Evolutionary conservation across 176 grass and related monocot genomes (phyloP).

Genomic region (Pharus latifolius): DNA sequence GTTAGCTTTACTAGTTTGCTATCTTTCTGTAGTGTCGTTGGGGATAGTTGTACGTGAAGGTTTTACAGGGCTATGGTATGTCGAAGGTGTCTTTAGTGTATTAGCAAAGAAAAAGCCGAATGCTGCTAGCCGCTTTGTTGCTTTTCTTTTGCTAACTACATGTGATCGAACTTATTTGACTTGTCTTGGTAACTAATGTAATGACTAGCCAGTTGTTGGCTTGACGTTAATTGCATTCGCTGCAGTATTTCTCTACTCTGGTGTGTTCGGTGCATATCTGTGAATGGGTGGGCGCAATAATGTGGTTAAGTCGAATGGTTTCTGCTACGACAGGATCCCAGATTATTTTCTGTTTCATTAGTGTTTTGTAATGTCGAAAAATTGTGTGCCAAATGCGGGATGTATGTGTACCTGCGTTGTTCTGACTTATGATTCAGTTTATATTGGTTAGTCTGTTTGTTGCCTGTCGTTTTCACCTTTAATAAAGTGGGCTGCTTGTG

Average conservation of each 20-base stretch:
- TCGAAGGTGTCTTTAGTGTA: constrained; percentile 17
- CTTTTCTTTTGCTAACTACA: constrained; percentile 48
- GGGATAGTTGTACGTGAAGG: constrained; percentile 9
- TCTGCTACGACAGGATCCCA: too few relatives aligned
- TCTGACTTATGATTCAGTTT: too few relatives aligned
- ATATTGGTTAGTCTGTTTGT: too few relatives aligned
- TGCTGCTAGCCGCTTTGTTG: constrained; percentile 17
- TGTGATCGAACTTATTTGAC: constrained; percentile 7
- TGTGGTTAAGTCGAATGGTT: neutral
- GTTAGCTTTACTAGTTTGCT: constrained; percentile 48
- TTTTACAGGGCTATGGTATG: constrained; percentile 12
- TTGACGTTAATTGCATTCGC: constrained; percentile 1
- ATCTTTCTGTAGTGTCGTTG: constrained; percentile 13
- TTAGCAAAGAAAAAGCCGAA: constrained; percentile 42
- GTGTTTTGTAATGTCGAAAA: too few relatives aligned
- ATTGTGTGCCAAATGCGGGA: too few relatives aligned
- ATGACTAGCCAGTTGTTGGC: constrained; percentile 13
- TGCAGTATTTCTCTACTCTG: too few relatives aligned
- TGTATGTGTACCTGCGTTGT: too few relatives aligned
- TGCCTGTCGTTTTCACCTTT: too few relatives aligned
- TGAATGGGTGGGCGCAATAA: neutral
- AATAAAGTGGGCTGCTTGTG: too few relatives aligned
- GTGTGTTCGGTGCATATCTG: neutral
- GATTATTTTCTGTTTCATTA: too few relatives aligned
- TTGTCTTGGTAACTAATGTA: constrained; percentile 19